Percentiles rank a stretch among this genome's conserved stretches.
phyloP scores from a whole-genome alignment of 2,329 filamentous ascomycete genomes.

The Fusarium sp. region DNA sequence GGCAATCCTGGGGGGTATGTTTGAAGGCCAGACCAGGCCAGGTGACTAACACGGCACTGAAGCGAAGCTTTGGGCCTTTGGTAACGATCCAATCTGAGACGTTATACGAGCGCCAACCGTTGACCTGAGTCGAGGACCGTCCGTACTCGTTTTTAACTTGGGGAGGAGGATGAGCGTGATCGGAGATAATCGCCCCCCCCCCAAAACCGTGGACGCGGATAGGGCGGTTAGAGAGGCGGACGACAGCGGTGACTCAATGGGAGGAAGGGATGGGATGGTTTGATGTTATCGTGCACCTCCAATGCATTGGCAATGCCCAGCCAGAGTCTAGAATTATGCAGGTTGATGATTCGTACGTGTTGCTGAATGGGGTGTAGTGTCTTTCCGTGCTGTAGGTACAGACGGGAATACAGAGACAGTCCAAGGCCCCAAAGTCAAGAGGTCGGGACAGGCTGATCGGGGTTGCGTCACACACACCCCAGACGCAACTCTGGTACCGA shows the following conservation, averaged over 20 bases:
- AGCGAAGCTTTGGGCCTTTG: conserved; percentile 26
- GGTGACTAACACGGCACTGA: conserved; percentile 42
- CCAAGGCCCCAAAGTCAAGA: neutral
- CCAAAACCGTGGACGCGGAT: conserved; percentile 21
- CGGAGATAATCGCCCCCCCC: conserved; percentile 23
- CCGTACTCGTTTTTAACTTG: neutral
- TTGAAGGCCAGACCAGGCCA: conserved; percentile 6
- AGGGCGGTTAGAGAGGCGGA: conserved; percentile 21
- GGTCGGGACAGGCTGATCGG: conserved; percentile 8
- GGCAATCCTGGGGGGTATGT: conserved; percentile 3
- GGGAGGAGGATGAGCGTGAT: conserved; percentile 28
- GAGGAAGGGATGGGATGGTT: conserved; percentile 5
- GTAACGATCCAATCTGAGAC: conserved; percentile 18
- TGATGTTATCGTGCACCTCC: conserved; percentile 31
- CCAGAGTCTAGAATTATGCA: conserved; percentile 37
- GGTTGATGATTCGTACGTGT: conserved; percentile 34
- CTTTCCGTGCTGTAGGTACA: conserved; percentile 5
- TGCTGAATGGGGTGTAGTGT: conserved; percentile 24
- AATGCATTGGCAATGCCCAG: neutral
- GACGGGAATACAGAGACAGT: conserved; percentile 12
- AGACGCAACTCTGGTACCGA: neutral
- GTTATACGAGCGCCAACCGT: conserved; percentile 36
- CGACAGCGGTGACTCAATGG: conserved; percentile 32
- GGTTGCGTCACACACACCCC: conserved; percentile 37
- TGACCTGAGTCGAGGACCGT: conserved; percentile 25